These are phyloP conservation scores for Ascochyta clinopodiicola DNA, from an alignment of 2,329 filamentous ascomycete species.

Conservation along the genomic window DNA sequence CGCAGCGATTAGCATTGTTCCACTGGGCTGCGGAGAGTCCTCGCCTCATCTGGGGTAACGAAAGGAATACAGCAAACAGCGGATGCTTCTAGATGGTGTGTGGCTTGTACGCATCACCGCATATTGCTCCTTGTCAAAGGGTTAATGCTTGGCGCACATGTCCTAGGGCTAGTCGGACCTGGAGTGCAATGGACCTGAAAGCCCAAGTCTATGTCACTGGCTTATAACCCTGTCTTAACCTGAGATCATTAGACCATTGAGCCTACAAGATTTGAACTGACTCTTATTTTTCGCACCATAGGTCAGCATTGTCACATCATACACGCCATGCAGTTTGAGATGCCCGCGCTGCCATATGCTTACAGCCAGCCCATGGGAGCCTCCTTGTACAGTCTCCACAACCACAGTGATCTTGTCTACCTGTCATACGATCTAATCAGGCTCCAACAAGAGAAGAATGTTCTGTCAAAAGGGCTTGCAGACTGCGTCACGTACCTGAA, in stretches of 20 bases:
- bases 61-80: neutral
- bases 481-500: constrained; percentile 43
- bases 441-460: constrained; percentile 30
- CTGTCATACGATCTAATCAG: constrained; percentile 3
- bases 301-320: neutral
- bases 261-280: neutral
- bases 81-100: constrained; percentile 6
- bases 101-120: neutral
- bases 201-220: neutral
- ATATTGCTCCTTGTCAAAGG: constrained; percentile 2
- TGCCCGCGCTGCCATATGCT: neutral
- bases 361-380: neutral
- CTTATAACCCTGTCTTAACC: constrained; percentile 12
- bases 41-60: neutral
- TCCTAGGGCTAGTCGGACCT: neutral
- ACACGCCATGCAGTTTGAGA: neutral
- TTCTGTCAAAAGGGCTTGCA: constrained; percentile 38
- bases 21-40: neutral
- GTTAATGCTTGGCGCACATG: neutral
- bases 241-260: neutral
- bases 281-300: neutral
- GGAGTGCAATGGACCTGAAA: neutral
- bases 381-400: neutral
- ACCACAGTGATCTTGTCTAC: neutral
- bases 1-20: neutral